phyloP scores from a whole-genome alignment of 2,329 filamentous ascomycete species.

The Zasmidium cellare region DNA sequence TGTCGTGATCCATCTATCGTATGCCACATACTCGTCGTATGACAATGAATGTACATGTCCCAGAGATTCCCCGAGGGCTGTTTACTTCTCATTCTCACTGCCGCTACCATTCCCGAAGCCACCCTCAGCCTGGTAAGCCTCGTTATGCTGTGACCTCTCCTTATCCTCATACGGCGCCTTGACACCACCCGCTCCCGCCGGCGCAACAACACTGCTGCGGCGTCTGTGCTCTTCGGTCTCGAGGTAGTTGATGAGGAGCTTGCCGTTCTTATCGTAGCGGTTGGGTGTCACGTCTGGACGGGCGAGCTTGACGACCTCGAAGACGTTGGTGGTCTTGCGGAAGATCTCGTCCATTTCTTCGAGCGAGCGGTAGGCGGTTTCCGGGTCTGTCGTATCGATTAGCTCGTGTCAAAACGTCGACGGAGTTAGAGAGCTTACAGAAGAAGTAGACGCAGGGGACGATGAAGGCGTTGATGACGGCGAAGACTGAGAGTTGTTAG shows the following conservation, averaged over 20 bases:
- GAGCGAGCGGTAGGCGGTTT: slow-evolving; percentile 63
- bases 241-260: slow-evolving; percentile 55
- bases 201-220: slow-evolving; percentile 12
- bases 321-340: slow-evolving; percentile 54
- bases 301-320: slow-evolving; percentile 53
- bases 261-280: slow-evolving; percentile 58
- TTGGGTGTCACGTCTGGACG: slow-evolving; percentile 50
- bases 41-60: too few species aligned
- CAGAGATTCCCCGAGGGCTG: neutral
- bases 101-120: slow-evolving; percentile 10
- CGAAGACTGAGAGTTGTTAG: slow-evolving; percentile 51
- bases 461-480: slow-evolving; percentile 63
- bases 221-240: slow-evolving; percentile 30
- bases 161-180: slow-evolving; percentile 15
- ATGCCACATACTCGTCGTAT: too few species aligned
- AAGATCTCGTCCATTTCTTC: slow-evolving; percentile 69
- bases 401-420: neutral
- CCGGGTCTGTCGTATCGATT: slow-evolving; percentile 43
- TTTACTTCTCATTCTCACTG: slow-evolving; percentile 17
- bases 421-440: neutral
- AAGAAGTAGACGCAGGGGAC: slow-evolving; percentile 45
- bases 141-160: slow-evolving; percentile 15
- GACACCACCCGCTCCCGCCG: slow-evolving; percentile 2
- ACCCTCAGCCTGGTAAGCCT: slow-evolving; percentile 12
- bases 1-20: neutral